Evolutionary conservation across 2,329 filamentous ascomycete genomes (phyloP).

Genomic region (Microdochium paspali): DNA sequence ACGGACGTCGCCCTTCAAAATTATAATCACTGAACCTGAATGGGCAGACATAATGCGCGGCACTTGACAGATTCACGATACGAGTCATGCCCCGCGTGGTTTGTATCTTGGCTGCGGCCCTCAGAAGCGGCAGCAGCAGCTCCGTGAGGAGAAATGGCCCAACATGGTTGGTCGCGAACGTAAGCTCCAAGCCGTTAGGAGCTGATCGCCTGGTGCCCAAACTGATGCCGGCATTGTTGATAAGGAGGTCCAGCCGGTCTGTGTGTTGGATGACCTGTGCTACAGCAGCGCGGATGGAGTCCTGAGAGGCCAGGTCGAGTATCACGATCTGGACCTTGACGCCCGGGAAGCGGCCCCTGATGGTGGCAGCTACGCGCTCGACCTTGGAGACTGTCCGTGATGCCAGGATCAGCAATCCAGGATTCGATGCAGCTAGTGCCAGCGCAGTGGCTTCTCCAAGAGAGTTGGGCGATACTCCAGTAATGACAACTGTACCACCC

Average conservation of each 20-base stretch:
- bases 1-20: constrained; percentile 10
- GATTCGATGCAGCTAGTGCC: constrained; percentile 22
- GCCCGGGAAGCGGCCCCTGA: constrained; percentile 3
- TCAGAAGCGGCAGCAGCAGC: constrained; percentile 21
- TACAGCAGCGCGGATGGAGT: constrained; percentile 20
- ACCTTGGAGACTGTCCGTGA: constrained; percentile 24
- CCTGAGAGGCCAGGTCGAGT: constrained; percentile 22
- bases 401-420: constrained; percentile 25
- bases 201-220: constrained; percentile 12
- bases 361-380: constrained; percentile 14
- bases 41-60: constrained; percentile 12
- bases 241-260: constrained; percentile 25
- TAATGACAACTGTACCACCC: constrained; percentile 23
- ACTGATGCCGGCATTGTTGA: constrained; percentile 32
- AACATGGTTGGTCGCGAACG: constrained; percentile 27
- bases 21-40: constrained; percentile 23
- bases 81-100: constrained; percentile 4
- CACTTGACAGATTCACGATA: constrained; percentile 7
- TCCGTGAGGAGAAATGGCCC: constrained; percentile 28
- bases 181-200: constrained; percentile 24
- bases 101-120: constrained; percentile 5
- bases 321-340: constrained; percentile 12
- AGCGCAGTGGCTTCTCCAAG: constrained; percentile 24
- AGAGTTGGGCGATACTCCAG: constrained; percentile 24
- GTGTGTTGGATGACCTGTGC: constrained; percentile 14